Evolutionary conservation across 306 rosid genomes (phyloP).

Genomic region (Castanospermum australe): DNA sequence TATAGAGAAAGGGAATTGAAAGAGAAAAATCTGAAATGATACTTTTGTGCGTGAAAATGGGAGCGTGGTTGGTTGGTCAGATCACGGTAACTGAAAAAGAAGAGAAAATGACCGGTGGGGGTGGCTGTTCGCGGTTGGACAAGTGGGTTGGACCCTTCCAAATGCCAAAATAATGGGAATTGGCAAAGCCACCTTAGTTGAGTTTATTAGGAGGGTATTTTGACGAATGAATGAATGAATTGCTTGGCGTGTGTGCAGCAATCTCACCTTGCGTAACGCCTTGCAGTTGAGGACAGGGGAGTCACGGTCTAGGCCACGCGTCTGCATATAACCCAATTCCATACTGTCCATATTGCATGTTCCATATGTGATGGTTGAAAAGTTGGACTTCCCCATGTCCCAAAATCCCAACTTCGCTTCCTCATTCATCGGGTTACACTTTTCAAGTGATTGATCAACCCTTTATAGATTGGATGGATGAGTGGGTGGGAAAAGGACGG

Average conservation of each 20-base stretch:
- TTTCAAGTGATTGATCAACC: no score
- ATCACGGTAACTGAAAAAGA: neutral
- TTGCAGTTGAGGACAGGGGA: neutral
- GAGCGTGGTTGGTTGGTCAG: neutral
- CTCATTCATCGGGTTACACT: no score
- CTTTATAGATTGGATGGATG: no score
- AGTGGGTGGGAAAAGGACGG: no score
- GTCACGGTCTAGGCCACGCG: neutral
- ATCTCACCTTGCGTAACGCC: neutral
- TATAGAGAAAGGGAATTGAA: neutral
- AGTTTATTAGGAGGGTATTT: no score
- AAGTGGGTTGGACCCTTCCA: conserved; percentile 25
- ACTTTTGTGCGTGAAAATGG: neutral
- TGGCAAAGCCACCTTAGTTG: no score
- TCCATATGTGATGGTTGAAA: neutral
- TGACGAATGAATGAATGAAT: no score
- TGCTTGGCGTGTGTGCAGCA: conserved; percentile 32
- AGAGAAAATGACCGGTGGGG: neutral
- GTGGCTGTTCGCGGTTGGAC: neutral
- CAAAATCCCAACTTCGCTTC: no score
- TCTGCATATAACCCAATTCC: neutral
- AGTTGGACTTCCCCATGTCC: neutral
- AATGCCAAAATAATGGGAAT: neutral
- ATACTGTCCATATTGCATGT: neutral
- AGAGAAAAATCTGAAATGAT: neutral